Conservation (phyloP, 2,329 filamentous ascomycete genomes). For the Venturia nashicola region DNA sequence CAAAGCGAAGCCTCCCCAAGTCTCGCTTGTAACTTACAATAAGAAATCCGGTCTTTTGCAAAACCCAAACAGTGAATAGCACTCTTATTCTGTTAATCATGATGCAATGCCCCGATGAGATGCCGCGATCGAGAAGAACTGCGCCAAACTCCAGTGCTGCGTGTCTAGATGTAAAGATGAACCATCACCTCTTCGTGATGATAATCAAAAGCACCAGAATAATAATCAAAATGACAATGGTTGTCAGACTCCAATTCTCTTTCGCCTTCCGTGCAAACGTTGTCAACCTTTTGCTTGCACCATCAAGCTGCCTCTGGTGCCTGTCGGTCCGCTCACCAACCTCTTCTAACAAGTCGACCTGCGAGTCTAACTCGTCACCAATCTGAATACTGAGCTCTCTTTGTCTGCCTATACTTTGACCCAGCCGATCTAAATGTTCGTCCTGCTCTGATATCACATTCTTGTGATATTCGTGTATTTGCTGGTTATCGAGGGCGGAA, state of each 20-base stretch:
- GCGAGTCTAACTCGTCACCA: conserved; percentile 85
- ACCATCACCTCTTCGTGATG: conserved; percentile 52
- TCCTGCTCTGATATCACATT: conserved; percentile 81
- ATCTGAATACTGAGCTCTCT: conserved; percentile 91
- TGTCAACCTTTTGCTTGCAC: conserved; percentile 61
- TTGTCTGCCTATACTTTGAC: conserved; percentile 78
- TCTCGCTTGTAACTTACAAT: not conserved
- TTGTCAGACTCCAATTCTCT: conserved; percentile 81
- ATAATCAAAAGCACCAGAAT: conserved; percentile 73
- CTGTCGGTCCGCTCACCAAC: conserved; percentile 73
- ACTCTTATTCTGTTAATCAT: not conserved
- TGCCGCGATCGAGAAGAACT: not conserved
- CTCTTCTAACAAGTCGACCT: conserved; percentile 81
- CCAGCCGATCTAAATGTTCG: conserved; percentile 77
- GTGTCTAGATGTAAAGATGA: not conserved
- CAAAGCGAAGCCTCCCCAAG: not conserved
- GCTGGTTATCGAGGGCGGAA: conserved; percentile 57
- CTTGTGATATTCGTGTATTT: conserved; percentile 76
- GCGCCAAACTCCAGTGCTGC: conserved; percentile 1
- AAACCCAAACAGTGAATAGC: not conserved
- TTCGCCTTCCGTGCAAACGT: conserved; percentile 60
- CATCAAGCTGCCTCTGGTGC: conserved; percentile 62
- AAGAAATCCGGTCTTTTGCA: not conserved
- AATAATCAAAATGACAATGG: conserved; percentile 67
- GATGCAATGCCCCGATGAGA: too few species aligned